Evolutionary conservation across 2,329 filamentous ascomycete species (phyloP).

Genomic region (Aaosphaeria arxii): DNA sequence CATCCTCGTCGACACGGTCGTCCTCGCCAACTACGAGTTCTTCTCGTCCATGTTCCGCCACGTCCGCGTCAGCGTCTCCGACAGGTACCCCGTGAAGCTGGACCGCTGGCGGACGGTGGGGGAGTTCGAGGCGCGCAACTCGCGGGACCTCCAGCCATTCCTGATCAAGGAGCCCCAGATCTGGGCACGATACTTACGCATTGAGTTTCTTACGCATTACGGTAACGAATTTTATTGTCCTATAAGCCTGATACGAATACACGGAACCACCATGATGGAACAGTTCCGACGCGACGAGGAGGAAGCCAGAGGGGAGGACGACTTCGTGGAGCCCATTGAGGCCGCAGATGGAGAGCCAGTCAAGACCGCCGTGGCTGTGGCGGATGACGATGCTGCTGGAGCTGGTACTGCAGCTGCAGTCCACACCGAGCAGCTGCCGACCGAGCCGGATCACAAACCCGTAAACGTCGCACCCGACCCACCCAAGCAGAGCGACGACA

Average conservation of each 20-base stretch:
- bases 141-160: constrained; percentile 90
- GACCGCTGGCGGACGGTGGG: constrained; percentile 91
- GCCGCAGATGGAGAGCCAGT: constrained; percentile 37
- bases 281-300: constrained; percentile 89
- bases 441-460: constrained; percentile 4
- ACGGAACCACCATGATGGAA: constrained; percentile 91
- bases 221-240: constrained; percentile 97
- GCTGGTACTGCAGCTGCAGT: constrained; percentile 12
- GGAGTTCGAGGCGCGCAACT: constrained; percentile 87
- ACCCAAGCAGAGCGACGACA: not conserved
- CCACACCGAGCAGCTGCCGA: constrained; percentile 14
- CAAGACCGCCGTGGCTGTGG: constrained; percentile 30
- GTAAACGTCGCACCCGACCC: not conserved
- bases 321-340: constrained; percentile 60
- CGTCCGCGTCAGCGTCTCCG: constrained; percentile 88
- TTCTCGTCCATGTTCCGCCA: constrained; percentile 95
- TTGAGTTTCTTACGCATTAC: constrained; percentile 91
- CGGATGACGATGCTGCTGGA: constrained; percentile 26
- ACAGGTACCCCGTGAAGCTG: constrained; percentile 87
- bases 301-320: constrained; percentile 53
- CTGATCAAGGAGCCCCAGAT: constrained; percentile 91
- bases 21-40: constrained; percentile 98
- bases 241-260: constrained; percentile 82
- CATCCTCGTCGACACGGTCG: constrained; percentile 86
- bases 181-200: constrained; percentile 87